phyloP scores from a whole-genome alignment of 2,329 filamentous ascomycete genomes.

The Venturia effusa region DNA sequence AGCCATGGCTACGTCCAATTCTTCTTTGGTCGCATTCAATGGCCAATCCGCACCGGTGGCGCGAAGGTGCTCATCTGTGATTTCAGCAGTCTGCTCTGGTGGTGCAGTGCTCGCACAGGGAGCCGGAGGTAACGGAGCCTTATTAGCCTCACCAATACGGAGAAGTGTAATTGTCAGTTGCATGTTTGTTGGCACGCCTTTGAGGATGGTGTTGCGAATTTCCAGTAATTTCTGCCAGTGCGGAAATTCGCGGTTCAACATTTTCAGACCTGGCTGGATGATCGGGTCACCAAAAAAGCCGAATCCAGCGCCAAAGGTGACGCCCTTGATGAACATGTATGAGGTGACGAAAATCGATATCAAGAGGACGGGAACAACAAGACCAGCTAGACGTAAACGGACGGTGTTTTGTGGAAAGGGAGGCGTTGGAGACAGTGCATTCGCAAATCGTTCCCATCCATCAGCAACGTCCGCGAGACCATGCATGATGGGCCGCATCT shows the following conservation, averaged over 20 bases:
- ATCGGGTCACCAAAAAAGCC: constrained; percentile 72
- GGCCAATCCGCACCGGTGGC: constrained; percentile 43
- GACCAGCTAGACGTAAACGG: constrained; percentile 34
- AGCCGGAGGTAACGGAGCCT: constrained; percentile 60
- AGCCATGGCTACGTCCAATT: constrained; percentile 51
- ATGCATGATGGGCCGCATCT: constrained; percentile 65
- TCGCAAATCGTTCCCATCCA: constrained; percentile 52
- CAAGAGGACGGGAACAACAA: constrained; percentile 33
- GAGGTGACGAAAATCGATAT: constrained; percentile 35
- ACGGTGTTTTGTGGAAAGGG: constrained; percentile 35
- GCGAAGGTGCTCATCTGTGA: constrained; percentile 40
- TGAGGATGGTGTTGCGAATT: constrained; percentile 64
- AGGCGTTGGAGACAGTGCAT: constrained; percentile 39
- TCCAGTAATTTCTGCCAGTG: constrained; percentile 68
- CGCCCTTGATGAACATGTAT: constrained; percentile 48
- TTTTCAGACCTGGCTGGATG: constrained; percentile 47
- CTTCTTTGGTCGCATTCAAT: constrained; percentile 51
- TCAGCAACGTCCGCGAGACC: constrained; percentile 48
- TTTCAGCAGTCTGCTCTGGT: constrained; percentile 36
- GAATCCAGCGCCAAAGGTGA: constrained; percentile 59
- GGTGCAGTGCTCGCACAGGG: constrained; percentile 35
- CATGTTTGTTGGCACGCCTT: constrained; percentile 75
- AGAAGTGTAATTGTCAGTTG: constrained; percentile 73
- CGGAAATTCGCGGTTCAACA: constrained; percentile 52
- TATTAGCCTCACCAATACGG: constrained; percentile 71